A percentile compares a stretch with the other conserved stretches of the same genome.
Evolutionary conservation across 2,329 filamentous ascomycete genomes (phyloP).

Genomic region (Paraphoma chrysanthemicola): DNA sequence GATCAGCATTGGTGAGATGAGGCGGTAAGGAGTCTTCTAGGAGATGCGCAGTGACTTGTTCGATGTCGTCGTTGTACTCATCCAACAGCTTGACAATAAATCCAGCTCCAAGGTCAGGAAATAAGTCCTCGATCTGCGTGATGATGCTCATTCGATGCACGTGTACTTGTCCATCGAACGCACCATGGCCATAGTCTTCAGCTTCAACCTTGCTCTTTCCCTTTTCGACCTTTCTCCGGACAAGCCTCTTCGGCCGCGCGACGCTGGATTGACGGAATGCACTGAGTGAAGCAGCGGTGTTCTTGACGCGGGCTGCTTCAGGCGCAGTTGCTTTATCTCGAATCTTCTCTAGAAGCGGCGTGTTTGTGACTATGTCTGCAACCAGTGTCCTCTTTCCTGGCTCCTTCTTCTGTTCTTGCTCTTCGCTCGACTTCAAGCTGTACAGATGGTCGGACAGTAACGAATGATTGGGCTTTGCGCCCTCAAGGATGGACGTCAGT

Average conservation of each 20-base stretch:
- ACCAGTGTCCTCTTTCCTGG: slow-evolving; percentile 67
- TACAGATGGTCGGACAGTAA: slow-evolving; percentile 85
- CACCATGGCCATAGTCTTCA: slow-evolving; percentile 43
- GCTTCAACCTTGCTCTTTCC: slow-evolving; percentile 63
- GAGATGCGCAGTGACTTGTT: slow-evolving; percentile 81
- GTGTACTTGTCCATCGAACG: slow-evolving; percentile 63
- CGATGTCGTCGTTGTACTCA: slow-evolving; percentile 77
- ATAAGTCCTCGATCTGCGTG: slow-evolving; percentile 90
- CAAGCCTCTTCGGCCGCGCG: slow-evolving; percentile 60
- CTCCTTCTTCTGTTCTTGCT: slow-evolving; percentile 60
- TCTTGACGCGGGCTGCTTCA: slow-evolving; percentile 63
- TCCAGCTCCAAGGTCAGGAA: slow-evolving; percentile 82
- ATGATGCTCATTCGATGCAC: slow-evolving; percentile 84
- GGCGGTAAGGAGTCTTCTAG: slow-evolving; percentile 78
- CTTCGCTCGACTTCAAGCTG: slow-evolving; percentile 74
- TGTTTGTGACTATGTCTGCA: slow-evolving; percentile 79
- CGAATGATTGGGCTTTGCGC: slow-evolving; percentile 72
- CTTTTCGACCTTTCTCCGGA: slow-evolving; percentile 67
- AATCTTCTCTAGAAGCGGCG: slow-evolving; percentile 73
- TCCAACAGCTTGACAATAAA: slow-evolving; percentile 83
- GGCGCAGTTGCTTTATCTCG: slow-evolving; percentile 59
- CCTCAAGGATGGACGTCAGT: slow-evolving; percentile 72
- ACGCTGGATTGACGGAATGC: slow-evolving; percentile 63
- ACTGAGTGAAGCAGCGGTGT: slow-evolving; percentile 67
- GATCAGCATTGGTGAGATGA: slow-evolving; percentile 70